Base-by-base conservation (phyloP, 1,284 basidiomycete genomes). In the Microbotryum lychnidis-dioicae region DNA sequence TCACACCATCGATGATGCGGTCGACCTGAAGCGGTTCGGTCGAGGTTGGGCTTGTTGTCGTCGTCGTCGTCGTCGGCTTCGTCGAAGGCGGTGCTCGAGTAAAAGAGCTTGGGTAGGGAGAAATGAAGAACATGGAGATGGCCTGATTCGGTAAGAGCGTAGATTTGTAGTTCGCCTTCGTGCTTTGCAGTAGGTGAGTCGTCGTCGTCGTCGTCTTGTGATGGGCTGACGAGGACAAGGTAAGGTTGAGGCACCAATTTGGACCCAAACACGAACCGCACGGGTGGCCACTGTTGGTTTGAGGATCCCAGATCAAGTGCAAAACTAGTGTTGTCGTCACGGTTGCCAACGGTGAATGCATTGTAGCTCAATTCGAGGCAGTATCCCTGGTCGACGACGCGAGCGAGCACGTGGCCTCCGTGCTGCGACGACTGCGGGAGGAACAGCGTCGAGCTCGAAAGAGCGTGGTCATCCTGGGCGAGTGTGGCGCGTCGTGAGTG, bases 101-200 rank as follows among this genome's bases (percentile, higher is more conserved):
- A 68, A 55, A 70, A 73, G 42, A 72, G 59, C 7, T 45, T 57
- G 29, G 63, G 58, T 16, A 85, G 69, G 6, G 87, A 84, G 57
- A 94, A 78, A 2, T 84, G 80, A 44, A 93, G 70, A 44, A 87
- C 82, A 74, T 87, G 89, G n/a, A 94, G 78, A 16, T 87, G 86
- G 6, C 86, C 86, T 9, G 79, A 77, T 52, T 79, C 75, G 0
- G 89, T 87, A 29, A 87, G 79, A 0, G 83, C 83, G 46, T 91
- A 71, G 20, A 93, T 73, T 73, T 89, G 86, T 9, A 93, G 76
- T 21, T 42, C 56, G 20, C 8, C 31, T n/a, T 47, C 54, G 37
- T 42, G 4, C 16, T 42, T 42, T 12, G 37, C 9, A 5, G 37
- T 42, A 42, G 37, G 5, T 2, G 23, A 23, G 23, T 23, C 23